Conservation (phyloP, 2,329 filamentous ascomycete genomes). For the Alternaria sp. region DNA sequence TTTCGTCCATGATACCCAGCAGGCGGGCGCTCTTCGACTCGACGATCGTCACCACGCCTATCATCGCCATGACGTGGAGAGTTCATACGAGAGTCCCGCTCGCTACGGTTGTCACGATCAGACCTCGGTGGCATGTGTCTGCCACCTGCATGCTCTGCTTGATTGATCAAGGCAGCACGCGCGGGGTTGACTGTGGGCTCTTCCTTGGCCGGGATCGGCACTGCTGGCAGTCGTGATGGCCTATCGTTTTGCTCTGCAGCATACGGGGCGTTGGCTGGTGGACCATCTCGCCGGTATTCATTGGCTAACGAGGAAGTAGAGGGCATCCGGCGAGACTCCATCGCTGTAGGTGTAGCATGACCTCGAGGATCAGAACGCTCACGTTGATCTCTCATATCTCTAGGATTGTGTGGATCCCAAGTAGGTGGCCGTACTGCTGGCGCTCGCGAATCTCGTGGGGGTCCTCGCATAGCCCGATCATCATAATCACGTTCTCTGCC, state of each 20-base stretch:
- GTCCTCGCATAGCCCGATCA: slow-evolving; percentile 46
- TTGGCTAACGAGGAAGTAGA: slow-evolving; percentile 31
- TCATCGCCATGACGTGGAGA: slow-evolving; percentile 41
- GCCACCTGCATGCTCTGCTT: slow-evolving; percentile 32
- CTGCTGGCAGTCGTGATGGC: slow-evolving; percentile 27
- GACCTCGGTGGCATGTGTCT: slow-evolving; percentile 38
- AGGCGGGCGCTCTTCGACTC: slow-evolving; percentile 36
- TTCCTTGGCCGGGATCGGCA: slow-evolving; percentile 25
- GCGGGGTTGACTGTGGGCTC: slow-evolving; percentile 53
- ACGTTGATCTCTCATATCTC: slow-evolving; percentile 40
- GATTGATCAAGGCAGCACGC: slow-evolving; percentile 54
- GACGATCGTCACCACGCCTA: slow-evolving; percentile 39
- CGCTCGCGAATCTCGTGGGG: slow-evolving; percentile 43
- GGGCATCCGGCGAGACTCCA: slow-evolving; percentile 35
- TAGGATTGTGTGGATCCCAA: slow-evolving; percentile 41
- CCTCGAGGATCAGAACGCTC: slow-evolving; percentile 45
- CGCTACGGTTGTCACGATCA: slow-evolving; percentile 44
- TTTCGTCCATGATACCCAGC: slow-evolving; percentile 35
- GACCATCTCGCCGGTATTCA: slow-evolving; percentile 42
- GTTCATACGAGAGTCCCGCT: slow-evolving; percentile 41
- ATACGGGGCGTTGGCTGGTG: slow-evolving; percentile 28
- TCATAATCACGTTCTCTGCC: slow-evolving; percentile 49
- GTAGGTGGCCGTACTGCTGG: slow-evolving; percentile 32
- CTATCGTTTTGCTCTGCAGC: slow-evolving; percentile 35
- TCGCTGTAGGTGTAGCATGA: slow-evolving; percentile 26